Percentiles rank a stretch among this genome's conserved stretches.
phyloP scores from a whole-genome alignment of 805 yeast species.

The Wickerhamiella spandovensis region DNA sequence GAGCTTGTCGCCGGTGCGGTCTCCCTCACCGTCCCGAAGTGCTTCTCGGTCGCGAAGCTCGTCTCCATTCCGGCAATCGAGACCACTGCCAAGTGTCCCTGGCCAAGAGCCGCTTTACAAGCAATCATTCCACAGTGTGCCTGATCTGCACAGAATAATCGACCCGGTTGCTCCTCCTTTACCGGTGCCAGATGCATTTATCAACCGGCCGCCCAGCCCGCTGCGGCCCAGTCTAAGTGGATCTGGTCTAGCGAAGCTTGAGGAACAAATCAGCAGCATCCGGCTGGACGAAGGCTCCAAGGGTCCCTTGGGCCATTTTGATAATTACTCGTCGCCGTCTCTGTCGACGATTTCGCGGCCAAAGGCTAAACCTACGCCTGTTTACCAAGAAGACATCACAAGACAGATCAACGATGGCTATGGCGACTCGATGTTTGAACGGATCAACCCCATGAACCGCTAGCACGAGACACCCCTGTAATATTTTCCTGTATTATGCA shows the following conservation, averaged over 20 bases:
- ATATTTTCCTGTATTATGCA: not conserved
- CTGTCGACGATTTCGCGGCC: not conserved
- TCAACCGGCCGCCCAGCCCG: not conserved
- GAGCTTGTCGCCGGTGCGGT: not conserved
- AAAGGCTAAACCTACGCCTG: not conserved
- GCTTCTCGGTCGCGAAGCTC: not conserved
- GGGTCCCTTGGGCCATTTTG: not conserved
- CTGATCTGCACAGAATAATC: not conserved
- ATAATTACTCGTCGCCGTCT: not conserved
- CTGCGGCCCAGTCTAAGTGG: not conserved
- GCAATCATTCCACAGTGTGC: conserved; percentile 3
- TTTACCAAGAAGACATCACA: conserved; percentile 15
- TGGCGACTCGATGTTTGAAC: conserved; percentile 23
- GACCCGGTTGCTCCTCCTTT: not conserved
- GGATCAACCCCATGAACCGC: conserved; percentile 10
- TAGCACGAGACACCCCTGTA: no score
- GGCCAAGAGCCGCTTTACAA: not conserved
- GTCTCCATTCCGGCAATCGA: not conserved
- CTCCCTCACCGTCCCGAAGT: not conserved
- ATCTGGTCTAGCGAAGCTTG: not conserved
- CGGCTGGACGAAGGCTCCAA: not conserved
- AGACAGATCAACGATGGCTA: conserved; percentile 26
- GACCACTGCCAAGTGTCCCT: not conserved
- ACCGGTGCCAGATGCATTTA: not conserved
- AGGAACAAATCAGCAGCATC: not conserved